phyloP scores from a whole-genome alignment of 192 early-diverging fungal species.

The Fimicolochytrium jonesii region DNA sequence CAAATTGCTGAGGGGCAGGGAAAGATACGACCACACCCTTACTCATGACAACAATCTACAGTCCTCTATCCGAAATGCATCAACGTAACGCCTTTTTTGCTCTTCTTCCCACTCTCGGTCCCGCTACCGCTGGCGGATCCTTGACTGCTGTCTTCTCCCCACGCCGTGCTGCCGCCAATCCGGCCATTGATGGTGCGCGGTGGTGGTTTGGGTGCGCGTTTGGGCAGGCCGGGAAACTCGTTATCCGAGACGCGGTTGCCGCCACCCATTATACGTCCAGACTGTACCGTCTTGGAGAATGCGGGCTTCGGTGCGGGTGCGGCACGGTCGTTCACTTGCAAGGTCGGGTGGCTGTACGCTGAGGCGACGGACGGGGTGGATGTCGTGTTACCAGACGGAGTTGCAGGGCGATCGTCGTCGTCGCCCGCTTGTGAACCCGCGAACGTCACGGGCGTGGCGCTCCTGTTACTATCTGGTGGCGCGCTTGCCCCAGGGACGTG shows the following conservation, averaged over 20 bases:
- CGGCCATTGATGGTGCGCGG: constrained; percentile 11
- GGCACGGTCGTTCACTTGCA: background rate
- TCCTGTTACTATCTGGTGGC: too few species aligned
- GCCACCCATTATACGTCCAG: background rate
- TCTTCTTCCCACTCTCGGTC: background rate
- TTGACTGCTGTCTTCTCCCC: constrained; percentile 6
- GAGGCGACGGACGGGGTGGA: background rate
- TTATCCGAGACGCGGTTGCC: background rate
- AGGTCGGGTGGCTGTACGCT: background rate
- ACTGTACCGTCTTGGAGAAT: background rate
- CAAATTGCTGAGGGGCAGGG: too few species aligned
- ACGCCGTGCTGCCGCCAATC: constrained; percentile 13
- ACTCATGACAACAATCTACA: too few species aligned
- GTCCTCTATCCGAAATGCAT: constrained; percentile 9
- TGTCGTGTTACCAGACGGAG: too few species aligned
- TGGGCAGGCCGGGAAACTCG: constrained; percentile 27
- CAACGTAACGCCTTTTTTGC: constrained; percentile 27
- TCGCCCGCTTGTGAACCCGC: background rate
- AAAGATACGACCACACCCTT: too few species aligned
- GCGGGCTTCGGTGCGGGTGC: background rate
- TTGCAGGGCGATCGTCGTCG: background rate
- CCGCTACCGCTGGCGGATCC: constrained; percentile 10
- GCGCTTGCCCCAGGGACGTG: too few species aligned
- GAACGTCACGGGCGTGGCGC: constrained; percentile 17
- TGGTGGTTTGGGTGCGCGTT: background rate